Evolutionary conservation across 352 stramenopile species (phyloP), one percentile per base, ranked within the genome.

Genomic region (Pythium coloratum): DNA sequence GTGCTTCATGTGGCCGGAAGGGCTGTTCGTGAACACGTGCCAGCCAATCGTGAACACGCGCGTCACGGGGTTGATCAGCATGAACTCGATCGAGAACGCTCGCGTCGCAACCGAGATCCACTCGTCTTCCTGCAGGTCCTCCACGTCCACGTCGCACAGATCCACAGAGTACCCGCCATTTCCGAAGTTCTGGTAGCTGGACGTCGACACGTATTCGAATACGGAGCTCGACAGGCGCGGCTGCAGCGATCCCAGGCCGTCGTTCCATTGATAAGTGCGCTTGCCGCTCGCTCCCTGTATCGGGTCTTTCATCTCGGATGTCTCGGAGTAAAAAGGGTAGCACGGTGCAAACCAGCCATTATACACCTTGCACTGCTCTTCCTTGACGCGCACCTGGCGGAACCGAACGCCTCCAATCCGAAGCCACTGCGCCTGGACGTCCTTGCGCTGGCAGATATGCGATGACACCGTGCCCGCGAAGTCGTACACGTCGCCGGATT

Each of bases 1-100:
- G 55, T 96, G 86, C 50, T 92, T 81, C 20, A 96, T 76, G 51
- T 96, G 87, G 14, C 88, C 88, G 0, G 88, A 96, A 20, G 88
- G 83, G 58, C 81, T 80, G 47, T 94, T 82, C 50, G 76, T 88
- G 67, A 96, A 91, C 5, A 94, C 86, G 64, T 96, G 88, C 72
- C 84, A 88, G 38, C 86, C 87, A 62, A 95, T 82, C 13, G 89
- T 96, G 58, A 97, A 93, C 3, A 97, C 83, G n/a, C 86, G 81
- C n/a, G 89, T 96, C 38, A 94, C 75, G 0, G 89, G 89, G 56
- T 97, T 97, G 54, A 96, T 73, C 36, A 97, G 72, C 59, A 87
- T 91, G 54, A 97, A 97, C 62, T 94, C 84, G 61, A 97, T 78
- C 40, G 88, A 84, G 10, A 90, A 80, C 30, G 89, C 86, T n/a